Percentiles rank a stretch among this genome's conserved stretches.
Evolutionary conservation across 495 filamentous ascomycete species (phyloP).

Genomic region (Cercophora newfieldiana): DNA sequence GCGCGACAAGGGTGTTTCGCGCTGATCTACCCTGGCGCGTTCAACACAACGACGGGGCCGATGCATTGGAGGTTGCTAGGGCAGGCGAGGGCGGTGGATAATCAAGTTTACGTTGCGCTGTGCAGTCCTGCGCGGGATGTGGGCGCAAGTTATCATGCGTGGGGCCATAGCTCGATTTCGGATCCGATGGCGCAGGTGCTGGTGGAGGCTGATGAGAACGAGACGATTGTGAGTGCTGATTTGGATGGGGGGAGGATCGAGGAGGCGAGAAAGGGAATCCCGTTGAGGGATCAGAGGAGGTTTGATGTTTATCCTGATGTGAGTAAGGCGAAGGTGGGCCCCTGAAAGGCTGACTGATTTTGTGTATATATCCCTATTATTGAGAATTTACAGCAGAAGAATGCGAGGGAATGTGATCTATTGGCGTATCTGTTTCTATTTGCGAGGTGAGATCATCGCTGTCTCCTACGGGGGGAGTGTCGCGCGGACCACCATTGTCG

Average conservation of each 20-base stretch:
- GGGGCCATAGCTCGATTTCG: conserved; percentile 83
- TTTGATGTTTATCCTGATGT: conserved; percentile 98
- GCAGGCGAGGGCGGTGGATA: conserved; percentile 84
- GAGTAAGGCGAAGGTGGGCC: conserved; percentile 47
- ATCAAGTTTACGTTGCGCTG: conserved; percentile 90
- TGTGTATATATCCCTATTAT: background rate
- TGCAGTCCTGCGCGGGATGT: conserved; percentile 88
- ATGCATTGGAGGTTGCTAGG: conserved; percentile 88
- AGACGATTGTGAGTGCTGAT: conserved; percentile 76
- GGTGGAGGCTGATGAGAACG: conserved; percentile 68
- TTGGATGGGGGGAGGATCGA: conserved; percentile 70
- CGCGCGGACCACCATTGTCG: too few relatives aligned
- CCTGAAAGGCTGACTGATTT: conserved; percentile 24
- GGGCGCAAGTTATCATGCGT: conserved; percentile 79
- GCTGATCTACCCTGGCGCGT: conserved; percentile 90
- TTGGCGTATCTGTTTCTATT: background rate
- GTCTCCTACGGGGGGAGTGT: background rate
- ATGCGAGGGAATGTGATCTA: background rate
- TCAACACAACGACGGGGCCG: conserved; percentile 89
- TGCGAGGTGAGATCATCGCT: background rate
- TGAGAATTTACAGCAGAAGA: background rate
- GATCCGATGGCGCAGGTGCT: conserved; percentile 87
- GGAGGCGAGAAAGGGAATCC: conserved; percentile 79
- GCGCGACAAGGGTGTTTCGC: conserved; percentile 72
- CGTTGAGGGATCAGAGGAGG: conserved; percentile 78